Base-by-base conservation (phyloP, 225 moss, liverwort and hornwort species). In the Climacium dendroides region DNA sequence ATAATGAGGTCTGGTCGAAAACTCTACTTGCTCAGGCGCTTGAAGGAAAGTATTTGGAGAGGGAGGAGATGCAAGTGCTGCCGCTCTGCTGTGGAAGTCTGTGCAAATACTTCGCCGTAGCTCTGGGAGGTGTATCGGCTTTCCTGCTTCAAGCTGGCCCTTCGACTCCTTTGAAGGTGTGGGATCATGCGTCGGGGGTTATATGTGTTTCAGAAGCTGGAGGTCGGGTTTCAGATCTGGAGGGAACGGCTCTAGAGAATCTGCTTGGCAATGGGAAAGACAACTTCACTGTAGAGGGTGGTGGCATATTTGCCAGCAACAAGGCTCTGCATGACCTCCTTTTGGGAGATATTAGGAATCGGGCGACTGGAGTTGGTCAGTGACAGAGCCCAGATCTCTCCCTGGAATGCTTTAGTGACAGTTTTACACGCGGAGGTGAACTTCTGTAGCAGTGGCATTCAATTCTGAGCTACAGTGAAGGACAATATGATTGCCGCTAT, bases 81-180 rank as follows among this genome's bases (percentile, higher is more conserved):
- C 47, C 91, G 60, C 92, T 96, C 26, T 95, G 93, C 83, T 96
- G 96, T 87, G 96, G 96, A 89, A 96, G 96, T 91, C 77, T 96
- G 55, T 95, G 95, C 88, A 95, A 94, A 93, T 96, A 96, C 91
- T 93, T 96, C 45, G 91, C 95, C 32, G 34, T 95, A 26, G 95
- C 96, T 50, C 90, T 95, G 57, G 96, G 96, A 85, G 92, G 93
- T 75, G 95, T 89, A 59, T 96, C 96, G 41, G 89, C 92, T 20
- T 96, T 95, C 54, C 81, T 96, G 61, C 87, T 87, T 74, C 88
- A 90, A 89, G 89, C 91, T 71, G 59, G 57, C 20, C 83, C n/a
- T 50, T 83, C 80, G 57, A 79, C 67, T 45, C 91, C 91, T 83
- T 79, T 96, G 25, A 96, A 96, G 92, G 94, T 95, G 63, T 96